These are phyloP conservation scores for Naematelia aurantialba DNA, from an alignment of 768 basidiomycete species.

Conservation along the genomic window DNA sequence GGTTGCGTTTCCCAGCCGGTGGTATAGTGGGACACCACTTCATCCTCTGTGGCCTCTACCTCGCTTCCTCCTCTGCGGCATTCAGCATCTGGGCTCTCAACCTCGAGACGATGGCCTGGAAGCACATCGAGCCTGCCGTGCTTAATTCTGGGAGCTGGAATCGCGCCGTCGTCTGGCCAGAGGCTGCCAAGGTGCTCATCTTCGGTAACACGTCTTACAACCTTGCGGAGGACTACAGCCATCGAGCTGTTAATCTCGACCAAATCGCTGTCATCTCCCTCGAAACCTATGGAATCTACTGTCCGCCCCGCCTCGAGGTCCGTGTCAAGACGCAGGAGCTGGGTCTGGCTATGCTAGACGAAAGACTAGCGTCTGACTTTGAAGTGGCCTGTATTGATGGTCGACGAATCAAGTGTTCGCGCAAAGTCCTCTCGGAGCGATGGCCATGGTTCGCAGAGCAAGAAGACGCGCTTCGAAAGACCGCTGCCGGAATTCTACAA, in stretches of 20 bases:
- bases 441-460: slow-evolving; percentile 82
- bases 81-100: slow-evolving; percentile 97
- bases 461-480: slow-evolving; percentile 14
- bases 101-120: slow-evolving; percentile 53
- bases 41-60: slow-evolving; percentile 91
- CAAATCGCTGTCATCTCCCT: slow-evolving; percentile 85
- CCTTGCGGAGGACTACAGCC: slow-evolving; percentile 46
- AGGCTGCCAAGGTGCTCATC: slow-evolving; percentile 77
- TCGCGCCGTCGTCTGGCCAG: slow-evolving; percentile 80
- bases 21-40: slow-evolving; percentile 79
- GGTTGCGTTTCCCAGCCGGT: slow-evolving; percentile 91
- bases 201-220: slow-evolving; percentile 70
- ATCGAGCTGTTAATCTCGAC: slow-evolving; percentile 54
- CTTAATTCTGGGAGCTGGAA: slow-evolving; percentile 91
- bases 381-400: slow-evolving; percentile 91
- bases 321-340: slow-evolving; percentile 74
- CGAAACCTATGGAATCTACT: slow-evolving; percentile 94
- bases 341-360: slow-evolving; percentile 77
- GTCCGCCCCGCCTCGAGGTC: slow-evolving; percentile 64
- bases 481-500: slow-evolving; percentile 11
- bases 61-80: slow-evolving; percentile 87
- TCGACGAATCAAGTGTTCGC: slow-evolving; percentile 72
- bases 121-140: slow-evolving; percentile 49
- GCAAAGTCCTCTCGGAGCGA: slow-evolving; percentile 76
- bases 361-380: slow-evolving; percentile 78